phyloP scores from a whole-genome alignment of 805 yeast genomes.

The Torulaspora quercuum region DNA sequence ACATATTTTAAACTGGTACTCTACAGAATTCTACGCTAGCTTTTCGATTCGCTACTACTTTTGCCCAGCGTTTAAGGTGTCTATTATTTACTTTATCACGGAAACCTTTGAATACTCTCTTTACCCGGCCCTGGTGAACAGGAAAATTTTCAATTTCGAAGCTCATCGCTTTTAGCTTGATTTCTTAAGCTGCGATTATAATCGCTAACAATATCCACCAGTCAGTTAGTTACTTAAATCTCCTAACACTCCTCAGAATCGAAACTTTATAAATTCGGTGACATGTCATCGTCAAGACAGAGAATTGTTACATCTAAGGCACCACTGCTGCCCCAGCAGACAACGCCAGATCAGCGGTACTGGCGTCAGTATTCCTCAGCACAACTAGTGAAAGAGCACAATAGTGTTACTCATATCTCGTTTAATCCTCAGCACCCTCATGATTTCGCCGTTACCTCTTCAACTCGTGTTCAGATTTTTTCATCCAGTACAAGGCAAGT shows the following conservation, averaged over 20 bases:
- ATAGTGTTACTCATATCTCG: constrained; percentile 80
- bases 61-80: no score
- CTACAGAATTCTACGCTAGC: no score
- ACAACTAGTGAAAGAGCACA: constrained; percentile 88
- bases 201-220: no score
- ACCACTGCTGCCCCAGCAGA: constrained; percentile 70
- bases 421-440: constrained; percentile 84
- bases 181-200: no score
- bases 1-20: constrained; percentile 23
- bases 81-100: no score
- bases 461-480: constrained; percentile 87
- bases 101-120: no score
- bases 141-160: no score
- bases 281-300: constrained; percentile 71
- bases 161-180: no score
- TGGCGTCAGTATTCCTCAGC: constrained; percentile 88
- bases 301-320: constrained; percentile 63
- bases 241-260: neutral
- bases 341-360: constrained; percentile 89
- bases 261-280: no score
- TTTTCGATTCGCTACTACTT: no score
- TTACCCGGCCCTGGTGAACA: no score
- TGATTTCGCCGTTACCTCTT: constrained; percentile 90
- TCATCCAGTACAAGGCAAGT: constrained; percentile 94
- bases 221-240: neutral